A percentile compares a stretch with the other conserved stretches of the same genome.
Evolutionary conservation across 2,329 filamentous ascomycete species (phyloP).

Genomic region (Monilinia fructigena): DNA sequence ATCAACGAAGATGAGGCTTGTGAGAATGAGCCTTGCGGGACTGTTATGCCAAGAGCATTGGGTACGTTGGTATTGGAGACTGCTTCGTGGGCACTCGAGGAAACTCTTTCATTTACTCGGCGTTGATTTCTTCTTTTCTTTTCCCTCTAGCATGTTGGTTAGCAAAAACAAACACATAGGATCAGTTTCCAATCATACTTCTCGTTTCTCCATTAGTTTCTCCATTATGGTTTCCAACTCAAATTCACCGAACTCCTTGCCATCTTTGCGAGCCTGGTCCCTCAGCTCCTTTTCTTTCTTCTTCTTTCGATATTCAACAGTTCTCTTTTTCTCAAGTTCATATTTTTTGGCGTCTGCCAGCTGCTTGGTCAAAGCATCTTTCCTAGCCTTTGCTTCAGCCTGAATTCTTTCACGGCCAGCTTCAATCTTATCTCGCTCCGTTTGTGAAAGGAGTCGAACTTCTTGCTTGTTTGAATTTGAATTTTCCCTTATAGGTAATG

Average conservation of each 20-base stretch:
- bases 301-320: background rate
- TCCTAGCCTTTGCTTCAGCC: background rate
- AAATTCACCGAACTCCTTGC: background rate
- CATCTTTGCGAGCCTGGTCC: conserved; percentile 3
- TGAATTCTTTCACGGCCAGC: background rate
- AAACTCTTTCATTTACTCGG: background rate
- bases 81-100: background rate
- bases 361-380: background rate
- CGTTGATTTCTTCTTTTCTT: conserved; percentile 14
- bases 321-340: background rate
- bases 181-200: conserved; percentile 2
- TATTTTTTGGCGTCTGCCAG: background rate
- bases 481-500: too few relatives aligned
- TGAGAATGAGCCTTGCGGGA: background rate
- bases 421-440: conserved; percentile 13
- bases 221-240: conserved; percentile 20
- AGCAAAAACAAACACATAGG: background rate
- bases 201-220: conserved; percentile 21
- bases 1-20: too few relatives aligned
- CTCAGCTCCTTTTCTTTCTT: background rate
- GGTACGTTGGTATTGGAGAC: too few relatives aligned
- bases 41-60: background rate
- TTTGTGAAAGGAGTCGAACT: conserved; percentile 13
- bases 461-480: background rate
- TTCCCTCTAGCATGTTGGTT: background rate